phyloP scores from a whole-genome alignment of 2,329 filamentous ascomycete genomes.

The Cordyceps militaris region DNA sequence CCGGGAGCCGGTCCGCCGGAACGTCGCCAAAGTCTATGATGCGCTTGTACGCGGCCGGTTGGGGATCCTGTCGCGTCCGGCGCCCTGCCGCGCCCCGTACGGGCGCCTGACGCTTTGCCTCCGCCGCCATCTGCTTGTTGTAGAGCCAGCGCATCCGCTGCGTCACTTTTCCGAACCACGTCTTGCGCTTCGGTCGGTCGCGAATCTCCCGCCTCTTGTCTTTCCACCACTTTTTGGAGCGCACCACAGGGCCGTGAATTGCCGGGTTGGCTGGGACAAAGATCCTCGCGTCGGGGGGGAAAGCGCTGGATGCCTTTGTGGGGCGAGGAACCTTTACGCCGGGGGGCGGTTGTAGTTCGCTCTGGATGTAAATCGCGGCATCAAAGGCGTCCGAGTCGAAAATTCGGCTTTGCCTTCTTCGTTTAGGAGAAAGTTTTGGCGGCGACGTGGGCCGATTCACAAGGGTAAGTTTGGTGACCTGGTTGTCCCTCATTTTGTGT shows the following conservation, averaged over 20 bases:
- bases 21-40: conserved; percentile 32
- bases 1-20: conserved; percentile 34
- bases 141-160: conserved; percentile 30
- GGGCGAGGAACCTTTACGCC: conserved; percentile 4
- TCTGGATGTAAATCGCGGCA: conserved; percentile 14
- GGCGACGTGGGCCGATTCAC: neutral
- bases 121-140: conserved; percentile 17
- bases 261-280: conserved; percentile 45
- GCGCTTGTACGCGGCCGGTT: conserved; percentile 24
- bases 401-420: neutral
- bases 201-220: conserved; percentile 44
- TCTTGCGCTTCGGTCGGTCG: conserved; percentile 41
- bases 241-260: conserved; percentile 38
- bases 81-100: neutral
- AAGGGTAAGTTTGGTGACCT: neutral
- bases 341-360: conserved; percentile 1
- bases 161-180: conserved; percentile 40
- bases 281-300: conserved; percentile 23
- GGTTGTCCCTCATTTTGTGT: neutral
- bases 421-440: neutral
- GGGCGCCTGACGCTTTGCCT: conserved; percentile 11
- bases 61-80: conserved; percentile 18
- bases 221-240: conserved; percentile 38
- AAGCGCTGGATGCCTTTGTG: neutral
- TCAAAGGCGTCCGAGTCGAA: conserved; percentile 18